Percentiles rank a stretch among this genome's conserved stretches.
Evolutionary conservation across 2,329 filamentous ascomycete species (phyloP).

Genomic region (Aaosphaeria arxii): DNA sequence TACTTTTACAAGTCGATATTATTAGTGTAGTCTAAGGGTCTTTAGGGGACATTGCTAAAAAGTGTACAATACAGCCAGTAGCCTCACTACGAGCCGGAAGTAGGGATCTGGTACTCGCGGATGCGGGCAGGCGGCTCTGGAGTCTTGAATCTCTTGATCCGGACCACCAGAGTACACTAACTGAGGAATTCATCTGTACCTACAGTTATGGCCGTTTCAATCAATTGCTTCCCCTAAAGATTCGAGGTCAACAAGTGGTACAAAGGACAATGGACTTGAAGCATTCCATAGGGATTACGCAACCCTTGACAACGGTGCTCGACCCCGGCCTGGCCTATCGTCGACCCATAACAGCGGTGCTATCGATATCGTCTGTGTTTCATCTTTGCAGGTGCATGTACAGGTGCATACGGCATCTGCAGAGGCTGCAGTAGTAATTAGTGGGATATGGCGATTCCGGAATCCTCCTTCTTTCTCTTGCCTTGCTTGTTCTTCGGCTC

Average conservation of each 20-base stretch:
- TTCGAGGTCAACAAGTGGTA: conserved; percentile 22
- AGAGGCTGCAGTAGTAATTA: conserved; percentile 4
- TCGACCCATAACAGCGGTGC: conserved; percentile 19
- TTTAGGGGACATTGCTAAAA: no score
- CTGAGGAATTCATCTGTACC: no score
- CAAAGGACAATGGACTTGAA: conserved; percentile 16
- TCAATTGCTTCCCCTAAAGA: conserved; percentile 11
- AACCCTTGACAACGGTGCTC: conserved; percentile 10
- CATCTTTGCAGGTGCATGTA: background rate
- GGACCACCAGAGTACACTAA: background rate
- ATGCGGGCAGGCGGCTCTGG: no score
- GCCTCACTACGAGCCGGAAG: background rate
- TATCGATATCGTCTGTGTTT: conserved; percentile 27
- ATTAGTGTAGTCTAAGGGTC: no score
- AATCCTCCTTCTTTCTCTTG: conserved; percentile 15
- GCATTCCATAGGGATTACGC: conserved; percentile 21
- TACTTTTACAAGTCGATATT: no score
- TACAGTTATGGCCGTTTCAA: conserved; percentile 24
- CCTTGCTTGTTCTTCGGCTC: background rate
- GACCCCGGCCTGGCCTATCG: conserved; percentile 23
- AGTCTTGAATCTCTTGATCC: background rate
- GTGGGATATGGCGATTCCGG: conserved; percentile 7
- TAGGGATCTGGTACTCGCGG: no score
- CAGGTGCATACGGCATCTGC: conserved; percentile 32
- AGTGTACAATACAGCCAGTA: background rate